phyloP scores from a whole-genome alignment of 2,329 filamentous ascomycete species.

The Zasmidium angulare region DNA sequence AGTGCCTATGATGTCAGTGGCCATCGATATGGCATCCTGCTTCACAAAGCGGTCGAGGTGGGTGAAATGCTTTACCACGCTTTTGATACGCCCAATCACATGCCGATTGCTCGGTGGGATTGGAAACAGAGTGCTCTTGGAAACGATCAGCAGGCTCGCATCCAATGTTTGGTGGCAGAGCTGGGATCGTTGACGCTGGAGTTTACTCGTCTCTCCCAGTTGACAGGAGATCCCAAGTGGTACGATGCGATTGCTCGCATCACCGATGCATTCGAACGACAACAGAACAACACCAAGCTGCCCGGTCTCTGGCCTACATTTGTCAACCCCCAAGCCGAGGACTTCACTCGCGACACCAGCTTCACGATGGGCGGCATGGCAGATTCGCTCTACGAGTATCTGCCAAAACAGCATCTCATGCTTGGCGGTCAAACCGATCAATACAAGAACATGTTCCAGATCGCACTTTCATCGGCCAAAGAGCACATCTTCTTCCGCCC shows the following conservation, averaged over 20 bases:
- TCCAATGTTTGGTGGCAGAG: slow-evolving; percentile 47
- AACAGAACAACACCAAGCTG: slow-evolving; percentile 56
- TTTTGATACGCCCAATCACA: slow-evolving; percentile 68
- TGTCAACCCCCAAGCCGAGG: slow-evolving; percentile 46
- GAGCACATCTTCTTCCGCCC: slow-evolving; percentile 47
- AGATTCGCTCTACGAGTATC: slow-evolving; percentile 37
- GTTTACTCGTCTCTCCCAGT: slow-evolving; percentile 63
- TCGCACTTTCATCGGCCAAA: slow-evolving; percentile 49
- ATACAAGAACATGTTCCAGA: slow-evolving; percentile 49
- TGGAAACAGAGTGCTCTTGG: slow-evolving; percentile 46
- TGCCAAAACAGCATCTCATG: slow-evolving; percentile 31
- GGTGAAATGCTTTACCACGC: slow-evolving; percentile 65
- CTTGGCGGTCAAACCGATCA: slow-evolving; percentile 34
- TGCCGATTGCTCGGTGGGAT: slow-evolving; percentile 62
- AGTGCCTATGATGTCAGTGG: slow-evolving; percentile 68
- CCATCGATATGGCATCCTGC: slow-evolving; percentile 44
- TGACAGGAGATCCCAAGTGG: slow-evolving; percentile 60
- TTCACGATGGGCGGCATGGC: slow-evolving; percentile 39
- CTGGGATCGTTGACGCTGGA: slow-evolving; percentile 62
- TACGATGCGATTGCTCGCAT: slow-evolving; percentile 64
- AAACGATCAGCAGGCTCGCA: slow-evolving; percentile 33
- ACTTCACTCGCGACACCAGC: slow-evolving; percentile 32
- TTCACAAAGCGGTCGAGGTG: slow-evolving; percentile 63
- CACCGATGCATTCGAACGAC: slow-evolving; percentile 54
- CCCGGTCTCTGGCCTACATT: slow-evolving; percentile 64